Evolutionary conservation across 1,139 yeast species (phyloP).

Genomic region (Groenewaldozyma auringiensis): DNA sequence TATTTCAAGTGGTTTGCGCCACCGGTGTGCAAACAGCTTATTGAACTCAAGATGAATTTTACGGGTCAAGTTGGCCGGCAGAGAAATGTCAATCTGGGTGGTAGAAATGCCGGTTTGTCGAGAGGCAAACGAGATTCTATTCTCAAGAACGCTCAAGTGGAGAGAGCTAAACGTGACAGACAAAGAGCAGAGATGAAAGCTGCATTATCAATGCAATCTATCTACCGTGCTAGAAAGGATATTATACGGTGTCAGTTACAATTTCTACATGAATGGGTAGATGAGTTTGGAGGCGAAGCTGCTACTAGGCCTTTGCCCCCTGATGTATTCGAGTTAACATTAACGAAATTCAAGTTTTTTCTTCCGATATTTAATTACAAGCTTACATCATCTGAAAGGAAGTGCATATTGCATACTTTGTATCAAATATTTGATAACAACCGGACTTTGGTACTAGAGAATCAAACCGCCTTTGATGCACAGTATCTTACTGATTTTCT

Average conservation of each 20-base stretch:
- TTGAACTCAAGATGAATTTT: slow-evolving; percentile 33
- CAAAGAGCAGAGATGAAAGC: slow-evolving; percentile 44
- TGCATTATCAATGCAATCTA: slow-evolving; percentile 43
- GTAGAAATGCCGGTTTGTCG: slow-evolving; percentile 30
- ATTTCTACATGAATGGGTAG: slow-evolving; percentile 18
- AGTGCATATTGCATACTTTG: not conserved
- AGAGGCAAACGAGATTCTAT: slow-evolving; percentile 31
- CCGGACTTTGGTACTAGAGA: not conserved
- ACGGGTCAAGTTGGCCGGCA: slow-evolving; percentile 30
- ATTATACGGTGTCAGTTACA: slow-evolving; percentile 12
- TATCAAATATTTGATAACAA: no score
- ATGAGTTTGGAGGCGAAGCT: slow-evolving; percentile 6
- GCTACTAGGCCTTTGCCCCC: slow-evolving; percentile 6
- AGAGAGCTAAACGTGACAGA: slow-evolving; percentile 58
- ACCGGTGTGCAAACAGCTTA: no score
- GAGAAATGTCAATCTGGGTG: slow-evolving; percentile 71
- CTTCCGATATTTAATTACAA: not conserved
- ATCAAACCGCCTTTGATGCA: no score
- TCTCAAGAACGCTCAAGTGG: slow-evolving; percentile 55
- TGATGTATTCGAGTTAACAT: slow-evolving; percentile 7
- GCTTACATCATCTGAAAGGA: not conserved
- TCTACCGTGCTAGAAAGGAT: slow-evolving; percentile 20
- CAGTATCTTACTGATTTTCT: not conserved
- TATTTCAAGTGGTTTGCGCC: no score
- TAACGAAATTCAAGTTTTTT: slow-evolving; percentile 7